Conservation (phyloP, 768 basidiomycete genomes). For the Hebeloma cylindrosporum region DNA sequence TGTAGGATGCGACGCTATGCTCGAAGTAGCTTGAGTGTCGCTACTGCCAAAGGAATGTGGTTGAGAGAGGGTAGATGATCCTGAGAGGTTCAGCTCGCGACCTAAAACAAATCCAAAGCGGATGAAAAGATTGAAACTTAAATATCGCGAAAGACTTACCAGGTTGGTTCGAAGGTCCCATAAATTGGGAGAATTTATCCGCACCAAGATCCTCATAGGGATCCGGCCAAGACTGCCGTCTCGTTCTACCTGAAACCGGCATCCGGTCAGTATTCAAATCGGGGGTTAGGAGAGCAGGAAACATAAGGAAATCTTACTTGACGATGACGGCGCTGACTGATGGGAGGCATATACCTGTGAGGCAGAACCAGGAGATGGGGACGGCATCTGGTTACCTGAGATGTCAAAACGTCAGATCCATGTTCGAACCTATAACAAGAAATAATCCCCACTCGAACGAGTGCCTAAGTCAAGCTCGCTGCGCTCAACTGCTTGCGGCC, state of each 20-base stretch:
- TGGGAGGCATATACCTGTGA: no score
- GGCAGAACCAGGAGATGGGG: neutral
- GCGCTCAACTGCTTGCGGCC: no score
- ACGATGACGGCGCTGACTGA: no score
- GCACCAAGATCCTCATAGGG: slow-evolving; percentile 11
- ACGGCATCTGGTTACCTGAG: no score
- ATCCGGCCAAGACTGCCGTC: slow-evolving; percentile 4
- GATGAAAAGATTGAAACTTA: neutral
- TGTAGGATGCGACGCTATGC: no score
- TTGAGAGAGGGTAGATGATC: neutral
- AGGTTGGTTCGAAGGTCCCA: slow-evolving; percentile 5
- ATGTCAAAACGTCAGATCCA: no score
- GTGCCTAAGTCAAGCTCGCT: no score
- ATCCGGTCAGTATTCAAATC: neutral
- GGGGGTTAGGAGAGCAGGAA: neutral
- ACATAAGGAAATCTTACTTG: slow-evolving; percentile 1
- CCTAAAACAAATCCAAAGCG: neutral
- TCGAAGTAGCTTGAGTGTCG: no score
- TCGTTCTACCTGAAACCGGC: slow-evolving; percentile 2
- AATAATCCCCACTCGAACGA: no score
- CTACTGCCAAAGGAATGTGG: no score
- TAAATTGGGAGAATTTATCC: slow-evolving; percentile 6
- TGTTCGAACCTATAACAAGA: no score
- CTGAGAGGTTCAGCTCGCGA: neutral
- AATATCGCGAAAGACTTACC: slow-evolving; percentile 8